Evolutionary conservation across 2,329 filamentous ascomycete genomes (phyloP).

Genomic region (Pseudocercospora musae): DNA sequence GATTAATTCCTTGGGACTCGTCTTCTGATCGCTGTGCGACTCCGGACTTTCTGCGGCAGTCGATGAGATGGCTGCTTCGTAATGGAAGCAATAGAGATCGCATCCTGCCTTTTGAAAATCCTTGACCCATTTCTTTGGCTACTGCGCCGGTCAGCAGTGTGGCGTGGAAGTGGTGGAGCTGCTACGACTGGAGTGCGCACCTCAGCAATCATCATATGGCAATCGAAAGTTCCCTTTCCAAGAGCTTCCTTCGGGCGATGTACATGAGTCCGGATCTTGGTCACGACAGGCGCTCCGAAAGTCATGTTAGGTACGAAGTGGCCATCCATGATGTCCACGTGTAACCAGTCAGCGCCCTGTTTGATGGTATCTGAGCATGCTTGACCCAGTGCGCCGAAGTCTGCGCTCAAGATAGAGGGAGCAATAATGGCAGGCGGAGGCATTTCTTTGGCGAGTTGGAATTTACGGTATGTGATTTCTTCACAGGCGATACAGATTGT

Average conservation of each 20-base stretch:
- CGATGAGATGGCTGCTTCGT: conserved; percentile 84
- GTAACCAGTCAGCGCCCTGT: conserved; percentile 86
- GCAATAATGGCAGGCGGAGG: conserved; percentile 89
- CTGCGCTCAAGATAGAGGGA: conserved; percentile 94
- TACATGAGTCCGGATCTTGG: conserved; percentile 86
- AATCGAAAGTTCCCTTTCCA: conserved; percentile 92
- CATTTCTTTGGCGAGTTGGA: conserved; percentile 53
- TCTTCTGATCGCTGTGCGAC: conserved; percentile 64
- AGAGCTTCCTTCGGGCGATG: conserved; percentile 65
- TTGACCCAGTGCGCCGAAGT: conserved; percentile 84
- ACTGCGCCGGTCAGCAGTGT: conserved; percentile 26
- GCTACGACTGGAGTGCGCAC: conserved; percentile 46
- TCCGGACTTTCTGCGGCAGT: conserved; percentile 79
- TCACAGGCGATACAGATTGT: background rate
- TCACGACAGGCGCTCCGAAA: conserved; percentile 91
- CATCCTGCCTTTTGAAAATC: conserved; percentile 92
- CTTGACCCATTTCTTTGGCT: conserved; percentile 98
- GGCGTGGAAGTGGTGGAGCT: background rate
- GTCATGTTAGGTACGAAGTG: conserved; percentile 99
- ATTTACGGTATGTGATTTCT: background rate
- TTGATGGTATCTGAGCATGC: conserved; percentile 84
- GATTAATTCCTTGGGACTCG: conserved; percentile 79
- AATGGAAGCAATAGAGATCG: conserved; percentile 99
- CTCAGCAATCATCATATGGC: conserved; percentile 99
- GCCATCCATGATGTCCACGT: conserved; percentile 97